Evolutionary conservation across 768 basidiomycete genomes (phyloP), one percentile per base, ranked within the genome.

Genomic region (Pholiota microspora): DNA sequence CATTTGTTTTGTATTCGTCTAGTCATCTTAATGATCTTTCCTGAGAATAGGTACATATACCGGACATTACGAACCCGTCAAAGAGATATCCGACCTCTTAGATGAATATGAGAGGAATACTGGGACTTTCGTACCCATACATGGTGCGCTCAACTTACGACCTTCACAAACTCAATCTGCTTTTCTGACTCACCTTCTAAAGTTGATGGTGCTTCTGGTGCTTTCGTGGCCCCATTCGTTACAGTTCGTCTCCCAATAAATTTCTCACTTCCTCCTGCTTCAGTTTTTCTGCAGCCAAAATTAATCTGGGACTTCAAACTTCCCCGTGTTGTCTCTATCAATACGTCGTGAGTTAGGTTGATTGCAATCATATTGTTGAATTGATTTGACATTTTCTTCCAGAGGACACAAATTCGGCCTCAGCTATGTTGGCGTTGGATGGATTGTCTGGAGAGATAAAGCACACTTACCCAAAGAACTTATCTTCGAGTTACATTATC

Each of bases 51-150:
- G 75, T 49, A 79, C 77, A 2, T 89, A 88, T 65, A 88, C 88
- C 13, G 88, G 88, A 1, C 80, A 81, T 58, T 81, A 79, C 62
- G 94, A 96, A 62, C 84, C 88, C 10, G 94, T 97, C 28, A 81
- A 89, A 66, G 89, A 87, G 66, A 90, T 97, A 84, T 76, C 88
- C 1, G 84, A 86, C 36, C 77, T 90, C 8, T 74, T 87, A 40
- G 85, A 87, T 61, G 78, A 82, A 59, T 84, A 82, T 63, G 79
- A 88, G 64, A 69, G 69, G n/a, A 74, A 78, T 62, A 86, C 84
- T 0, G 86, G 86, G 0, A 66, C 75, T 57, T 74, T 67, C 47
- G 74, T 89, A 29, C 86, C 85, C 2, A 88, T 89, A 50, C 87
- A 89, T 66, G 87, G 93, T 68, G 77, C 78, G 72, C 77, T 71